Conservation (phyloP, 2,329 filamentous ascomycete genomes). For the Phyllosticta ampelicida region DNA sequence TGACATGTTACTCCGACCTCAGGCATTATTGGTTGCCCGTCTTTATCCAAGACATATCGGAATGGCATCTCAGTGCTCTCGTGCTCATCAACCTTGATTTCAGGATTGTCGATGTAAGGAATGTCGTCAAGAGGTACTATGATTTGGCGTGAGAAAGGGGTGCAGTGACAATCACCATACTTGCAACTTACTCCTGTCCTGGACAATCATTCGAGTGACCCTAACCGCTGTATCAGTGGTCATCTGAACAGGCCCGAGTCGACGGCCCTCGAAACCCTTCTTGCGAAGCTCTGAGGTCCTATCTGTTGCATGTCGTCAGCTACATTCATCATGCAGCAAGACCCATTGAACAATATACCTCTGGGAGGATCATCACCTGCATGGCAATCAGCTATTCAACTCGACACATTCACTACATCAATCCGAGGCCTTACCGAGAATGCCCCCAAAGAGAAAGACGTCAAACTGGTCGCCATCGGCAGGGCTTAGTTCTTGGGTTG, state of each 20-base stretch:
- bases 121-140: constrained; percentile 69
- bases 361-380: constrained; percentile 85
- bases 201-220: constrained; percentile 80
- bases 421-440: constrained; percentile 56
- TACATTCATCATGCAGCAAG: background rate
- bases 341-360: constrained; percentile 44
- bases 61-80: constrained; percentile 98
- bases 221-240: constrained; percentile 95
- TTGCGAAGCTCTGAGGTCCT: constrained; percentile 90
- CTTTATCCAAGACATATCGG: constrained; percentile 70
- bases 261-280: constrained; percentile 80
- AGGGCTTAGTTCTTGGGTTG: constrained; percentile 68
- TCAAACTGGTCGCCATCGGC: constrained; percentile 76
- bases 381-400: constrained; percentile 17
- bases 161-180: background rate
- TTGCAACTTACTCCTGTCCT: constrained; percentile 58
- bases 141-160: background rate
- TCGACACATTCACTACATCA: background rate
- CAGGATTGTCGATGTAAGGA: constrained; percentile 75
- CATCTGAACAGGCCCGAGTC: constrained; percentile 91
- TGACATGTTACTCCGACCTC: constrained; percentile 45
- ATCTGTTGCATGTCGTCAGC: constrained; percentile 44
- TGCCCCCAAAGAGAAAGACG: constrained; percentile 90
- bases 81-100: constrained; percentile 79
- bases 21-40: constrained; percentile 82